Conservation (phyloP, 176 grass and related monocot genomes). For the Aegilops tauschii region DNA sequence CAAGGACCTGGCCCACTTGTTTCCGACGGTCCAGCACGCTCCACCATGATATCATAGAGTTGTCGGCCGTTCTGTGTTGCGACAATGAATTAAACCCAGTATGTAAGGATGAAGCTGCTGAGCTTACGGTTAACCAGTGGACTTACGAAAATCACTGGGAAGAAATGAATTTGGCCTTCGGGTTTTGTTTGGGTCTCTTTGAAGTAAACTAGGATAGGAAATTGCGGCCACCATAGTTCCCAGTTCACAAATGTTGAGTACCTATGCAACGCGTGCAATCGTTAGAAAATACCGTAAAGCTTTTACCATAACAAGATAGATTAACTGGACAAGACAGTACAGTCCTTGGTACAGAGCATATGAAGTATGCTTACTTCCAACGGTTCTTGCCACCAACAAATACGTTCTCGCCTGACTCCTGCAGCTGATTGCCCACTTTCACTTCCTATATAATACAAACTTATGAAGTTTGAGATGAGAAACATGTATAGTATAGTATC, state of each 20-base stretch:
- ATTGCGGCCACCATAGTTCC: constrained; percentile 92
- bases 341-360: neutral
- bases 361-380: constrained; percentile 63
- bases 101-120: neutral
- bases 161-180: constrained; percentile 92
- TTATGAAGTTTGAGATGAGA: neutral
- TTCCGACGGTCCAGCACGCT: constrained; percentile 75
- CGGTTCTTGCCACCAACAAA: constrained; percentile 96
- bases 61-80: constrained; percentile 66
- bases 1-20: constrained; percentile 54
- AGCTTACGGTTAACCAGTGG: neutral
- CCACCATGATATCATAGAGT: constrained; percentile 85
- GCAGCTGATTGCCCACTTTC: constrained; percentile 68
- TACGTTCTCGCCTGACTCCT: constrained; percentile 83
- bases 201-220: constrained; percentile 86
- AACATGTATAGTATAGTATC: neutral
- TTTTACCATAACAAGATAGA: neutral
- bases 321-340: neutral
- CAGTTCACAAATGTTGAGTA: constrained; percentile 92
- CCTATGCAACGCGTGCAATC: constrained; percentile 13
- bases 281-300: constrained; percentile 2
- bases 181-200: constrained; percentile 92
- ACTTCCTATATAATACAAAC: constrained; percentile 54
- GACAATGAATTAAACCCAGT: neutral
- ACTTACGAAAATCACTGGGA: constrained; percentile 94